Evolutionary conservation across 106 monocot genomes (phyloP), one percentile per base, ranked within the genome.

Genomic region (Acanthochlamys bracteata): DNA sequence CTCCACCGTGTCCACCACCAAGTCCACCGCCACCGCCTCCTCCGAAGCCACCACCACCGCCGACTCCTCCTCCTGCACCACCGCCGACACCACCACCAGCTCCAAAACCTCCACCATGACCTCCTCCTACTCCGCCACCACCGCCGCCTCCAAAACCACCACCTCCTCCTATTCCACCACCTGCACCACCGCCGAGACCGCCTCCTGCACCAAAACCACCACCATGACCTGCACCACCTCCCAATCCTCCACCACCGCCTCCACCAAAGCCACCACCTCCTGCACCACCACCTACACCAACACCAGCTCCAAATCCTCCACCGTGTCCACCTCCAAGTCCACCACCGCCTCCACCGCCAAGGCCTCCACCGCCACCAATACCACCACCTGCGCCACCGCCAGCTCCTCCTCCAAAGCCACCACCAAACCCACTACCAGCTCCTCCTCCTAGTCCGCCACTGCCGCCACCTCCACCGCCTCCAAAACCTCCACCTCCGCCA

Each of bases 381-480:
- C 24, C 59, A 15, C 21, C 25, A 0, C 24, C 59, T 9, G 24
- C 24, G 0, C 24, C 24, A 0, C 25, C 25, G 1, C 26, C 58
- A 22, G 13, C 17, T 0, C 58, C 58, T 7, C 20, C 58, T 0
- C 10, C 58, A 20, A 20, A 57, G 1, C 57, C 23, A 15, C 59
- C 59, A 59, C 19, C 23, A 33, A 33, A 33, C 33, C 59, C 59
- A 59, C 24, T 15, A 59, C 59, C 59, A 7, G 26, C 59, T 10
- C 59, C 59, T 0, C 24, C 11, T 16, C 59, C 59, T 59, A 24
- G 26, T 33, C 59, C 59, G 16, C 27, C 12, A 6, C 59, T 24
- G 8, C 59, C 59, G 16, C 59, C 59, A 25, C 59, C 59, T 26
- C 24, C 24, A 25, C 59, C 59, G 14, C 59, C 59, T 25, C 59